Conservation (phyloP, 192 early-diverging fungal genomes). For the Coemansia sp. region DNA sequence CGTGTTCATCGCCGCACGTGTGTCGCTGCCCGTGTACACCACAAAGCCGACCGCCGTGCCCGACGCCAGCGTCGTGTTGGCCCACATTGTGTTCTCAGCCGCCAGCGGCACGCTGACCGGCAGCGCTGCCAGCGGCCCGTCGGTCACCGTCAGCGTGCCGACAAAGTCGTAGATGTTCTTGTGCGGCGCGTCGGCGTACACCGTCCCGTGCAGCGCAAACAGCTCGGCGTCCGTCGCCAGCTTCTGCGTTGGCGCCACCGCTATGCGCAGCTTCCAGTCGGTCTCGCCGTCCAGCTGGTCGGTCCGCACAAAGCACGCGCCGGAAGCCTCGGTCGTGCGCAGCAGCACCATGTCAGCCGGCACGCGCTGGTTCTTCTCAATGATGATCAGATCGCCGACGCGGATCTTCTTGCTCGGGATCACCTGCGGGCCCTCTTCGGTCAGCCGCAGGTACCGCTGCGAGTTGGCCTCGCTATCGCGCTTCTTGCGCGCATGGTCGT, state of each 20-base stretch:
- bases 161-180: constrained; percentile 94
- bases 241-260: constrained; percentile 78
- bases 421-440: constrained; percentile 54
- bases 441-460: constrained; percentile 70
- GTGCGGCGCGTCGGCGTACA: constrained; percentile 88
- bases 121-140: constrained; percentile 1
- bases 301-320: constrained; percentile 92
- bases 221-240: constrained; percentile 60
- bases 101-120: constrained; percentile 60
- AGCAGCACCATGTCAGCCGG: constrained; percentile 91
- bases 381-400: constrained; percentile 84
- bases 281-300: constrained; percentile 98
- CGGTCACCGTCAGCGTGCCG: constrained; percentile 61
- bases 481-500: constrained; percentile 79
- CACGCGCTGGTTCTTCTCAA: constrained; percentile 86
- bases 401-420: constrained; percentile 78
- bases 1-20: constrained; percentile 95
- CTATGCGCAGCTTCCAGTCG: constrained; percentile 92
- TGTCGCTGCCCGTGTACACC: constrained; percentile 89
- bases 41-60: constrained; percentile 83
- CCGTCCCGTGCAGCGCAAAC: constrained; percentile 60
- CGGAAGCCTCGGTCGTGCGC: constrained; percentile 75
- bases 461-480: constrained; percentile 90
- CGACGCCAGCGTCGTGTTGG: constrained; percentile 92
- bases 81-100: constrained; percentile 93